Conservation (phyloP, 306 rosid genomes). For the Begonia fuchsioides region DNA sequence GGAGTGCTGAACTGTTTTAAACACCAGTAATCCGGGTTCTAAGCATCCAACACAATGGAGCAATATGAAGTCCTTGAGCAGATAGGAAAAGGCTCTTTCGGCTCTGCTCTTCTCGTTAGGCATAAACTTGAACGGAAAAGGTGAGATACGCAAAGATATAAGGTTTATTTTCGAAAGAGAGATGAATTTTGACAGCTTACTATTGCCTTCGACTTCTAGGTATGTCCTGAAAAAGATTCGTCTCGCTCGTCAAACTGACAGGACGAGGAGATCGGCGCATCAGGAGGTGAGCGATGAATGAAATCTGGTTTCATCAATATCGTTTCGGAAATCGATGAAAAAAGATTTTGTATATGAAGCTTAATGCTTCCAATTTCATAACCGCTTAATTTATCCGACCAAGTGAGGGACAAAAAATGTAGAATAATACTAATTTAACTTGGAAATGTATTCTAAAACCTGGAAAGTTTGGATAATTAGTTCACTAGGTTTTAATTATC, state of each 20-base stretch:
- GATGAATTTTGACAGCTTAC: background rate
- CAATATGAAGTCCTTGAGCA: constrained; percentile 92
- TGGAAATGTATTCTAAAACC: background rate
- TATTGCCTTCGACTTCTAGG: constrained; percentile 10
- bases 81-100: constrained; percentile 96
- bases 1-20: too few relatives aligned
- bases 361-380: background rate
- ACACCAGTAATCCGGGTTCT: background rate
- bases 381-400: background rate
- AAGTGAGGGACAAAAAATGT: background rate
- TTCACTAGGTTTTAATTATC: background rate
- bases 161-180: background rate
- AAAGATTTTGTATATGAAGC: background rate
- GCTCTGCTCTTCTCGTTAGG: constrained; percentile 83
- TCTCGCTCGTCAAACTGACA: constrained; percentile 49
- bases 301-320: background rate
- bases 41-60: constrained; percentile 39
- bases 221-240: constrained; percentile 51
- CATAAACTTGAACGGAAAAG: constrained; percentile 79
- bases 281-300: constrained; percentile 26
- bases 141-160: constrained; percentile 16
- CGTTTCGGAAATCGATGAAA: background rate
- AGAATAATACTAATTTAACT: background rate
- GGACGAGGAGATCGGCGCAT: constrained; percentile 37
- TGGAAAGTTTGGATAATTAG: background rate